Base-by-base conservation (phyloP, 2,329 filamentous ascomycete species). In the Cercospora sesami region DNA sequence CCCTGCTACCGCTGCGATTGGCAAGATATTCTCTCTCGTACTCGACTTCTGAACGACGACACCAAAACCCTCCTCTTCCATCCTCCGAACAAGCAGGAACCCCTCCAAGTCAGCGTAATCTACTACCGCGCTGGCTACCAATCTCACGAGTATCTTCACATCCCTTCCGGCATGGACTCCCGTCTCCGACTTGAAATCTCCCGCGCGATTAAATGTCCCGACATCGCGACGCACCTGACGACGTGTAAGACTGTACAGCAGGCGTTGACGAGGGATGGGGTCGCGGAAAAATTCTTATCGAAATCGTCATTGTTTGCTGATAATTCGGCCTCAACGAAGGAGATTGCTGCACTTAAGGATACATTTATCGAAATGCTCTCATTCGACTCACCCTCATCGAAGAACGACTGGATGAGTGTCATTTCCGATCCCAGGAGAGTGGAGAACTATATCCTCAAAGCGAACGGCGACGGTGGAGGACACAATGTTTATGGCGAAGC, bases 61-160 rank as follows among this genome's bases (percentile, higher is more conserved):
- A n/a, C n/a, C 5, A 30, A 16, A 16, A 78, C 78, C 45, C 73
- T 83, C 0, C 75, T 82, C 8, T 83, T 80, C 65, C 73, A 73
- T n/a, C 45, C 45, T 31, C 28, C 21, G 14, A 51, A 33, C 28
- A 16, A 42, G 3, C 60, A 18, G 45, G 30, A 74, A 1, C 23
- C 8, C 21, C 30, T 80, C 14, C 81, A 84, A 71, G 77, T 83
- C 30, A 80, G 79, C 9, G 79, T 82, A 1, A 73, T 81, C 5
- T 83, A 83, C 68, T 76, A 80, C 61, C 77, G 81, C n/a, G 81
- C 81, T 3, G 81, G 80, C 5, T 82, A 82, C 64, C 79, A 82
- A 63, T 65, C 75, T 0, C 65, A 71, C 5, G 82, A 83, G 51
- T 83, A 83, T 60, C 71, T 26, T 23, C 28, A 26, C 28, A 39